Evolutionary conservation across 2,329 filamentous ascomycete species (phyloP), one percentile per base, ranked within the genome.

Genomic region (Fonsecaea pedrosoi): DNA sequence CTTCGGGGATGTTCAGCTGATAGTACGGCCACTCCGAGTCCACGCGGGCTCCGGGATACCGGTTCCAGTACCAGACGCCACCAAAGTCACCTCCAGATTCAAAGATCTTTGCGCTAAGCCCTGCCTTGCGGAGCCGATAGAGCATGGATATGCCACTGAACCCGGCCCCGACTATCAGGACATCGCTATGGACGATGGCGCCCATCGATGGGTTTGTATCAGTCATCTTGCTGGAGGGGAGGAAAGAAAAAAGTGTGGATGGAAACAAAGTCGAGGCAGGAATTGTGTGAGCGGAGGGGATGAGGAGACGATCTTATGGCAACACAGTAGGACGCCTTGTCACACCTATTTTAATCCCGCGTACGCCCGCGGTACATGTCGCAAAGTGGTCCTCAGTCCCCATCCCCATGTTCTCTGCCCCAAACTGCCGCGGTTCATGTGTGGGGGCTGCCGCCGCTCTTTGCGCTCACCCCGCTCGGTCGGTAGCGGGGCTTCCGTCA

Each of bases 41-140:
- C 2, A 87, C 84, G 0, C 79, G 75, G 1, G 84, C 82, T 0
- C 85, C 85, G 0, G 84, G 85, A 80, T 97, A 98, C 79, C 96
- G 93, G 77, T 91, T 91, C 82, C 81, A 86, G 53, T 81, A 76
- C 86, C 86, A 88, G 0, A 72, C 69, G 15, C 71, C 70, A 42
- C 78, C 78, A 60, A 78, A 76, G 40, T 75, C 74, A 10, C 67
- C 71, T 2, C 76, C 78, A 2, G 76, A 73, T 61, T 80, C 78
- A 60, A 78, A 75, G 62, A 77, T 74, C 55, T 77, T 76, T 59
- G 74, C 72, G 1, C 73, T 74, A 37, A 77, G 69, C 10, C 77
- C 77, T 5, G 75, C 69, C 66, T 77, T 69, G 5, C 76, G 73
- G 35, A 78, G 68, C 38, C 74, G 69, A 64, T 78, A 71, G 4